Evolutionary conservation across 2,329 filamentous ascomycete genomes (phyloP), one percentile per base, ranked within the genome.

Genomic region (Sphaerulina musiva): DNA sequence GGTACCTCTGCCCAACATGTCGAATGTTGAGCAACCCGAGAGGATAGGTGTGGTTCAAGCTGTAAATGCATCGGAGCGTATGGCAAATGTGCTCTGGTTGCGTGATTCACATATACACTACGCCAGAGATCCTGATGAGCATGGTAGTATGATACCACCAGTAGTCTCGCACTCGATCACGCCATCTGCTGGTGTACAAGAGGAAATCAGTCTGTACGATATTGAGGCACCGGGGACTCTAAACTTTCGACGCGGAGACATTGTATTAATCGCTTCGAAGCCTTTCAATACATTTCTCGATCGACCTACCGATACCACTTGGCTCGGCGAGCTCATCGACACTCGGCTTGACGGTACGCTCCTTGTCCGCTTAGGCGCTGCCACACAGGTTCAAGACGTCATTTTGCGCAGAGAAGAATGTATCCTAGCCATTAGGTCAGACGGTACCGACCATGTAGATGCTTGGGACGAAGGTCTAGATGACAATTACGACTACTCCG

Each of bases 161-260:
- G 29, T 68, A 3, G 38, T 67, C 3, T 52, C 55, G 26, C 54
- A 61, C 48, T 43, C 50, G 4, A 59, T 68, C 8, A 56, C 54
- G 2, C 31, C 54, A 8, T 54, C 58, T 8, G 46, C 43, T 3
- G 41, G 36, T n/a, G 23, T 17, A 3, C 62, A 70, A 31, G 76
- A 80, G 59, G 76, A 81, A 40, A 73, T 82, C 26, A 82, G 80
- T 54, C 62, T 83, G 40, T 83, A 83, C 63, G 81, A 84, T 57
- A 75, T 83, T 36, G 72, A 72, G 51, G 73, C 73, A 2, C 76
- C 76, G 36, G 71, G 73, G n/a, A 72, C 72, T 5, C 59, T 83
- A 46, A 75, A 73, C 39, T 73, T 76, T 39, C 69, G 73, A 40
- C 68, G 76, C 55, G 76, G 76, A 6, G 79, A 82, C 62, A 76